Conservation (phyloP, 2,329 filamentous ascomycete species). For the Aureobasidium sp. region DNA sequence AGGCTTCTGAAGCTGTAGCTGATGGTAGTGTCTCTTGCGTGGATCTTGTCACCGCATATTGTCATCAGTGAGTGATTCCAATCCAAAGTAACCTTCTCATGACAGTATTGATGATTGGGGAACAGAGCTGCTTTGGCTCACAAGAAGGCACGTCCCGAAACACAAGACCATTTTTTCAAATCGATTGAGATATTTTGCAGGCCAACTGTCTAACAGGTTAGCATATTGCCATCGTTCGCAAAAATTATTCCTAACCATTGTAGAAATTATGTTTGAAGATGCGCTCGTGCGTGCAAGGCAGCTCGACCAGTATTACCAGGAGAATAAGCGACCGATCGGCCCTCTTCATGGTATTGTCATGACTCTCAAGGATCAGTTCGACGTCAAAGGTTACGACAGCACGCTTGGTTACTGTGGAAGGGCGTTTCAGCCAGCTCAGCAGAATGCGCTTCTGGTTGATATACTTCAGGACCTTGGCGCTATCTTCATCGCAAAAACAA, state of each 20-base stretch:
- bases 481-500: conserved; percentile 47
- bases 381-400: conserved; percentile 44
- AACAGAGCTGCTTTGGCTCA: neutral
- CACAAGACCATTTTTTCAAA: neutral
- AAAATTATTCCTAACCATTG: too few species aligned
- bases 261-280: neutral
- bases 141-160: neutral
- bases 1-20: neutral
- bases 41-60: too few species aligned
- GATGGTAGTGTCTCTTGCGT: too few species aligned
- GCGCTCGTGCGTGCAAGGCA: neutral
- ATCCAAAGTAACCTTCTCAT: too few species aligned
- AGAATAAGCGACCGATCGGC: conserved; percentile 31
- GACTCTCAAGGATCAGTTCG: conserved; percentile 45
- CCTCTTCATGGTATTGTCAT: conserved; percentile 31
- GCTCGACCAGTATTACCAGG: conserved; percentile 14
- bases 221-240: too few species aligned
- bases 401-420: conserved; percentile 40
- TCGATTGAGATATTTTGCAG: neutral
- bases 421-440: conserved; percentile 40
- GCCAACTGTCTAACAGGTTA: neutral
- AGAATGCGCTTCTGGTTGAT: conserved; percentile 42
- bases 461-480: conserved; percentile 44
- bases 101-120: too few species aligned
- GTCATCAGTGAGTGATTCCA: too few species aligned